These are phyloP conservation scores for Curvularia verruculosa DNA, from an alignment of 2,329 filamentous ascomycete genomes.

Conservation along the genomic window DNA sequence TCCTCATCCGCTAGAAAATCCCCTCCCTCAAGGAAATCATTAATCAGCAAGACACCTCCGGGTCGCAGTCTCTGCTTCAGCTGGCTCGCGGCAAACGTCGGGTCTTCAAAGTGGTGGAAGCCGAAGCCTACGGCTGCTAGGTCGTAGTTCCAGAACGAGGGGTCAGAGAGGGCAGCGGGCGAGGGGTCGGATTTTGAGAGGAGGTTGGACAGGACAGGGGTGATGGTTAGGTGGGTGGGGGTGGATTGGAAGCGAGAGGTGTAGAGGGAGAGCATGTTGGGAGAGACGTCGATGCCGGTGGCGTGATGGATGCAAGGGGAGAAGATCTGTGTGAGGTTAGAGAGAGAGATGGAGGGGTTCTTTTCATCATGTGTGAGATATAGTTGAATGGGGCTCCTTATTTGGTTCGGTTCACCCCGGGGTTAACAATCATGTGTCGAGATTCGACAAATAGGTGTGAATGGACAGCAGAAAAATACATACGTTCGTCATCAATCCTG, in stretches of 20 bases:
- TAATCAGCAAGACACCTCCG: slow-evolving; percentile 70
- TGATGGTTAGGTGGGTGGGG: slow-evolving; percentile 24
- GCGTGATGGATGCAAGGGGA: slow-evolving; percentile 67
- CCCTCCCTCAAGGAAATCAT: slow-evolving; percentile 69
- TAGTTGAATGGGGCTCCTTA: too few relatives aligned
- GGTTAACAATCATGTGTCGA: background rate
- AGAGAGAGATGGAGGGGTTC: background rate
- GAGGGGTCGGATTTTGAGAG: slow-evolving; percentile 34
- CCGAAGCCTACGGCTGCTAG: slow-evolving; percentile 52
- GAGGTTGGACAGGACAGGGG: slow-evolving; percentile 46
- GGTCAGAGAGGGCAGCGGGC: slow-evolving; percentile 28
- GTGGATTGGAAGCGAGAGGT: slow-evolving; percentile 60
- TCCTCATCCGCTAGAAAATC: slow-evolving; percentile 39
- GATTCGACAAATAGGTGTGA: background rate
- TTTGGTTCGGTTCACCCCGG: too few relatives aligned
- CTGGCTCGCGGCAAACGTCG: slow-evolving; percentile 62
- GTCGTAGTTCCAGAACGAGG: slow-evolving; percentile 51
- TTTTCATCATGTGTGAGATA: background rate
- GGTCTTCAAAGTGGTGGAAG: slow-evolving; percentile 63
- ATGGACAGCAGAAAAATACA: slow-evolving; percentile 29
- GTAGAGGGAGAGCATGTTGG: slow-evolving; percentile 72
- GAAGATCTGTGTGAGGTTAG: slow-evolving; percentile 55
- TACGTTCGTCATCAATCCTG: slow-evolving; percentile 69
- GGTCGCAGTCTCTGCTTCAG: slow-evolving; percentile 67
- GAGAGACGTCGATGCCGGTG: slow-evolving; percentile 72